Evolutionary conservation across 129 eudicot genomes (phyloP), one percentile per base, ranked within the genome.

Genomic region (Scalesia atractyloides): DNA sequence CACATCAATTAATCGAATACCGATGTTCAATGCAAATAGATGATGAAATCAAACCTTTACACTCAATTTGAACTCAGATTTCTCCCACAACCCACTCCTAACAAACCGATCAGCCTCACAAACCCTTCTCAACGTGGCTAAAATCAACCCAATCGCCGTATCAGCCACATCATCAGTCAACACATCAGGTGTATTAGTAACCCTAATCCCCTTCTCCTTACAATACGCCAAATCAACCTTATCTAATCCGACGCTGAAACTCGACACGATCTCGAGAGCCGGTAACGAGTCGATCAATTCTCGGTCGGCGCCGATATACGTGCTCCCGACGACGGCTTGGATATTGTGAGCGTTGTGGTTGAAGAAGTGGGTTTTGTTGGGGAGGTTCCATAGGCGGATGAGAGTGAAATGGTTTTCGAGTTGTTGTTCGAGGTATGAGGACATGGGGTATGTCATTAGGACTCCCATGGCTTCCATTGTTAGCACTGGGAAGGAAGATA

Each of bases 131-230:
- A 74, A 67, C 9, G 84, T 78, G 2, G 90, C 79, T 75, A 88
- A 17, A 14, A 86, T 79, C 83, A 88, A 78, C 1, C 80, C 80
- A 47, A 88, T 86, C 0, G 95, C 90, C 73, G 83, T 58, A 18
- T 88, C 95, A 48, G 95, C 95, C 8, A 88, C 95, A 37, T 88
- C 95, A 2, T 88, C 88, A 0, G 95, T 88, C 69, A 83, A 79
- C 39, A 82, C 90, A 73, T 85, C 88, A 1, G 95, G 95, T 17
- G 86, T 85, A 72, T 85, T 82, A 0, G 86, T 85, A 24, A 88
- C 95, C 76, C 83, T 78, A 71, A 88, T 76, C 4, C 95, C 88
- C 73, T 77, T 85, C 74, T 78, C 85, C 78, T 80, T 81, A 69
- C 95, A 88, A 68, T 85, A 65, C 10, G 1, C 90, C 78, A 88